phyloP scores from a whole-genome alignment of 164 flowering plant species.

The Pachysandra terminalis region DNA sequence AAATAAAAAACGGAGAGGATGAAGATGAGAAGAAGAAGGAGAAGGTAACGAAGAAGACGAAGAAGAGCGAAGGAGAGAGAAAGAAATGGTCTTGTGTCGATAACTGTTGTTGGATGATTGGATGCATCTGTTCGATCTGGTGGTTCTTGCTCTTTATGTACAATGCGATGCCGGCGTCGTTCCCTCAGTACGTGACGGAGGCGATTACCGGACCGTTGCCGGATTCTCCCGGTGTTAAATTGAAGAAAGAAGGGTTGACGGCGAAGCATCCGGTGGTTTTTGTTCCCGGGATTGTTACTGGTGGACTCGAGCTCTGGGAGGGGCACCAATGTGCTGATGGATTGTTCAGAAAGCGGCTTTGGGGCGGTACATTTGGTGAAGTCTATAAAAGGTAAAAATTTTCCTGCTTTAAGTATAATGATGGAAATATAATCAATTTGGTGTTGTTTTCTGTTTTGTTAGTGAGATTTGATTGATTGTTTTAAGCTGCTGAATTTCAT shows the following conservation, averaged over 20 bases:
- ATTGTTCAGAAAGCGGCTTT: constrained; percentile 81
- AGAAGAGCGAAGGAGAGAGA: constrained; percentile 6
- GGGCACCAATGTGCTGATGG: constrained; percentile 92
- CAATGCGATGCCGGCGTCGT: constrained; percentile 84
- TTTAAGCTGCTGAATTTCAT: too few species aligned
- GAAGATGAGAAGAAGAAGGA: neutral
- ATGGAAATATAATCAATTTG: neutral
- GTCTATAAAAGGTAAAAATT: constrained; percentile 70
- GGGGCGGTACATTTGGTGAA: constrained; percentile 98
- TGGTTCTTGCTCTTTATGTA: constrained; percentile 57
- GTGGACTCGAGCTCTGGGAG: constrained; percentile 96
- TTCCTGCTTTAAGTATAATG: neutral
- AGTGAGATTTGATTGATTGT: neutral
- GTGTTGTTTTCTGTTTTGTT: neutral
- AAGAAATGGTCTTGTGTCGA: constrained; percentile 45
- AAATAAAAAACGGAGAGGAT: constrained; percentile 9
- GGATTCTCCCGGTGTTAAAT: constrained; percentile 89
- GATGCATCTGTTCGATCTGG: constrained; percentile 52
- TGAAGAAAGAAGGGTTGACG: constrained; percentile 66
- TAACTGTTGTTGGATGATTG: constrained; percentile 64
- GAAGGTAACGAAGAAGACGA: neutral
- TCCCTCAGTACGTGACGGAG: constrained; percentile 91
- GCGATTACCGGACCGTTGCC: constrained; percentile 90
- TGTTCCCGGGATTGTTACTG: constrained; percentile 95
- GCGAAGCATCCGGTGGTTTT: constrained; percentile 94